phyloP scores from a whole-genome alignment of 495 filamentous ascomycete species.

The Xylaria curta region DNA sequence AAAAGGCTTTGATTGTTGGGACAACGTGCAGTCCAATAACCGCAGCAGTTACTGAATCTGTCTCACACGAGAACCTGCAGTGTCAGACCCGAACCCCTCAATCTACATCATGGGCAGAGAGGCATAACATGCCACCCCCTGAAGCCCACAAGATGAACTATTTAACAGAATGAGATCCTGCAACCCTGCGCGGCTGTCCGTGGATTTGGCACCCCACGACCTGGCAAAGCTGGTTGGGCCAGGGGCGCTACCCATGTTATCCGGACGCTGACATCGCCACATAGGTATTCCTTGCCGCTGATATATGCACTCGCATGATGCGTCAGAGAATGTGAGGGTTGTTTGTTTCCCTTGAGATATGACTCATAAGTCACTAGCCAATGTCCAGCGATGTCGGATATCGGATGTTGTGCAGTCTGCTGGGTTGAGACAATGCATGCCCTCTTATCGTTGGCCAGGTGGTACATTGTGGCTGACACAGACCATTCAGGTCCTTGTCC shows the following conservation, averaged over 20 bases:
- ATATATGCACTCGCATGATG: background rate
- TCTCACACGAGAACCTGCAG: background rate
- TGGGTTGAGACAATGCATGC: background rate
- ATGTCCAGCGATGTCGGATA: background rate
- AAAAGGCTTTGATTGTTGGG: background rate
- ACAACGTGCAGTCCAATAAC: background rate
- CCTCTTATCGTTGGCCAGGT: background rate
- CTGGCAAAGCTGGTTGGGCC: background rate
- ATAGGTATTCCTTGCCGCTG: background rate
- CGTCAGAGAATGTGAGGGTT: background rate
- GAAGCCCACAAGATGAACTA: background rate
- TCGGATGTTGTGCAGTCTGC: background rate
- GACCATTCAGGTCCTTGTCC: background rate
- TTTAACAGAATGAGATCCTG: background rate
- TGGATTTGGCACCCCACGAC: background rate
- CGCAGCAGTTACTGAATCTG: background rate
- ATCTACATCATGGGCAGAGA: background rate
- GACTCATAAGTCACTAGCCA: background rate
- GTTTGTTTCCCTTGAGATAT: background rate
- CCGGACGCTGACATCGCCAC: slow-evolving; percentile 9
- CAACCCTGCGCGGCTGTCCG: slow-evolving; percentile 4
- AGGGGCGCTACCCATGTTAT: background rate
- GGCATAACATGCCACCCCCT: background rate
- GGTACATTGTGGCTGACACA: background rate
- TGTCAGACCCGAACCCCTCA: background rate